Evolutionary conservation across 2,329 filamentous ascomycete genomes (phyloP).

Genomic region (Pyrenophora seminiperda): DNA sequence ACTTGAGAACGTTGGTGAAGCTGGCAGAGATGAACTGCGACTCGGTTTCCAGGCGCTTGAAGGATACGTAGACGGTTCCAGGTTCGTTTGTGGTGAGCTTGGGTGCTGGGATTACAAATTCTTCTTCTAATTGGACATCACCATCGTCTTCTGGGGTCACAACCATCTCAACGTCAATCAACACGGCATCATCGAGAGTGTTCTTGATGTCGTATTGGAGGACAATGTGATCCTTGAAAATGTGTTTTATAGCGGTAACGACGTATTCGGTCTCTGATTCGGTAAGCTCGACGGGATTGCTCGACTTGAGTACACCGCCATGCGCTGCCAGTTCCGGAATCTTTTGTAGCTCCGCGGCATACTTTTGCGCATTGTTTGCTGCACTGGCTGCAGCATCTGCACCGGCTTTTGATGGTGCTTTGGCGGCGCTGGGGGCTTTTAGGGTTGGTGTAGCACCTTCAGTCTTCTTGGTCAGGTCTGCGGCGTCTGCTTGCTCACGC

Average conservation of each 20-base stretch:
- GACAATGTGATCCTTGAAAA: slow-evolving; percentile 97
- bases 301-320: slow-evolving; percentile 90
- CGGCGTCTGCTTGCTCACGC: slow-evolving; percentile 91
- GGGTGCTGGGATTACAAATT: slow-evolving; percentile 90
- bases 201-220: slow-evolving; percentile 98
- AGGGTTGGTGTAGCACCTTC: slow-evolving; percentile 89
- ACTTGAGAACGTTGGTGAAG: slow-evolving; percentile 93
- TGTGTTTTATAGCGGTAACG: slow-evolving; percentile 89
- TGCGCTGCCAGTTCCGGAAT: slow-evolving; percentile 92
- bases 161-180: slow-evolving; percentile 62
- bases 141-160: slow-evolving; percentile 87
- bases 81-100: slow-evolving; percentile 83
- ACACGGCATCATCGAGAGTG: slow-evolving; percentile 79
- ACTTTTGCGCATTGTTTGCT: slow-evolving; percentile 82
- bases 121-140: slow-evolving; percentile 71
- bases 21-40: slow-evolving; percentile 75
- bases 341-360: slow-evolving; percentile 81
- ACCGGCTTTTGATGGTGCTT: slow-evolving; percentile 68
- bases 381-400: slow-evolving; percentile 78
- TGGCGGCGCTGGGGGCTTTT: slow-evolving; percentile 87
- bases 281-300: slow-evolving; percentile 81
- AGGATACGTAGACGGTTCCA: slow-evolving; percentile 92
- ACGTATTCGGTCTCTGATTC: slow-evolving; percentile 98
- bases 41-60: slow-evolving; percentile 81
- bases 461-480: slow-evolving; percentile 96